phyloP scores from a whole-genome alignment of 805 yeast genomes.

The Kodamaea nitidulidarum region DNA sequence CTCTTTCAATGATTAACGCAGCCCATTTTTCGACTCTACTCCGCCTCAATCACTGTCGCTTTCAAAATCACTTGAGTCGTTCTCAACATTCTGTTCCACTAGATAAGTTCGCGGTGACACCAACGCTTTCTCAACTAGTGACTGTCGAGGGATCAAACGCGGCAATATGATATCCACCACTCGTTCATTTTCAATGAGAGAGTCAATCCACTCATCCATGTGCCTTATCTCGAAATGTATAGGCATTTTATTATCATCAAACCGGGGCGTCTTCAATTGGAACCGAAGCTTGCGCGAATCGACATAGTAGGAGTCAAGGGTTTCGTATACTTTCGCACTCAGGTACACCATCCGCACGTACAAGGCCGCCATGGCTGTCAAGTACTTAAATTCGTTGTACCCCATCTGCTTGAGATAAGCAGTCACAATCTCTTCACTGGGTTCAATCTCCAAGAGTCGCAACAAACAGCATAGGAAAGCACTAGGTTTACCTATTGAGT shows the following conservation, averaged over 20 bases:
- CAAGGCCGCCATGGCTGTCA: slow-evolving; percentile 64
- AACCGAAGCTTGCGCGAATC: slow-evolving; percentile 69
- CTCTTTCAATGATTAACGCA: too few relatives aligned
- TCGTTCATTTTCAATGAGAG: slow-evolving; percentile 50
- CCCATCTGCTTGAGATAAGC: slow-evolving; percentile 56
- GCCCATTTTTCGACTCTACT: too few relatives aligned
- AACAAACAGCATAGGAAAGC: slow-evolving; percentile 74
- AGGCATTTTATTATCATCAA: slow-evolving; percentile 18
- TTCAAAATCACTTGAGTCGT: slow-evolving; percentile 21
- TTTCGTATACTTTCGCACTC: slow-evolving; percentile 39
- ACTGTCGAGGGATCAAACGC: slow-evolving; percentile 42
- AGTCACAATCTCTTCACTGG: slow-evolving; percentile 52
- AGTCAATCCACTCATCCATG: slow-evolving; percentile 75
- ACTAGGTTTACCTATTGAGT: slow-evolving; percentile 54
- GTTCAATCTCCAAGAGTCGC: slow-evolving; percentile 73
- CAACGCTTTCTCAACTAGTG: slow-evolving; percentile 40
- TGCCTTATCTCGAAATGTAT: slow-evolving; percentile 37
- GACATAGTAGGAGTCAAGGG: slow-evolving; percentile 50
- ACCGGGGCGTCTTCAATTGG: slow-evolving; percentile 26
- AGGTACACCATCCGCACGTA: slow-evolving; percentile 50
- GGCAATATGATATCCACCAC: slow-evolving; percentile 77
- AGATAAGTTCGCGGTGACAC: slow-evolving; percentile 38
- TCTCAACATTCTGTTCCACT: slow-evolving; percentile 25
- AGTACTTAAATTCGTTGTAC: slow-evolving; percentile 59
- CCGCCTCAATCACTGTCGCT: slow-evolving; percentile 39